Evolutionary conservation across 495 filamentous ascomycete species (phyloP), one percentile per base, ranked within the genome.

Genomic region (Gamarada debralockiae): DNA sequence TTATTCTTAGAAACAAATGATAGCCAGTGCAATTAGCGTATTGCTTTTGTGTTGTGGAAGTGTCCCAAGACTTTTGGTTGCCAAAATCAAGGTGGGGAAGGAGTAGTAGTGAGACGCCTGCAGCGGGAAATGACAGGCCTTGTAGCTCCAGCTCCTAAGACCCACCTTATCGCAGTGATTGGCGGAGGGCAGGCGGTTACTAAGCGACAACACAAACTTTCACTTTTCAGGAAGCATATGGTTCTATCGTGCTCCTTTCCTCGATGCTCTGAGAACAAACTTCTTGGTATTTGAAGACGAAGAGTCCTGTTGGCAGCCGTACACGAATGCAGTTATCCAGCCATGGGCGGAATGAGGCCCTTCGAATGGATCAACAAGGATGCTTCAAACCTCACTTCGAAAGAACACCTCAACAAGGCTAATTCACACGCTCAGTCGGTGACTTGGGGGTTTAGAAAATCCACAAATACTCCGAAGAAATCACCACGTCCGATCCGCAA

Each of bases 301-400:
- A 17, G 17, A 42, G 2, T 12, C 40, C 40, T 17, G 13, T 42
- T 17, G 17, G n/a, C 17, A 21, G 40, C 17, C 13, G 40, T 42
- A 10, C 10, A 18, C 17, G 40, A 42, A 21, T 42, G 40, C 14
- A 18, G 17, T 21, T 17, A 17, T 17, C 37, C 40, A 42, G 40
- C 18, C 9, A 42, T 42, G 40, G 20, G 40, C 20, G 22, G 18
- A 21, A 42, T 17, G 18, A 17, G n/a, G 40, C 10, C 40, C 3
- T 42, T 42, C 22, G 40, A 42, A 21, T 42, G 40, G 40, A 42
- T 42, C n/a, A 42, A 42, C 40, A 42, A 42, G 17, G 40, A 42
- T 12, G 40, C 40, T 17, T 42, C 40, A 17, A 42, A 42, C 40
- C n/a, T 42, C 17, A 22, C 40, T 18, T 42, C 40, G 13, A 42